Conservation (phyloP, 257 asterid genomes). For the Nemophila menziesii region DNA sequence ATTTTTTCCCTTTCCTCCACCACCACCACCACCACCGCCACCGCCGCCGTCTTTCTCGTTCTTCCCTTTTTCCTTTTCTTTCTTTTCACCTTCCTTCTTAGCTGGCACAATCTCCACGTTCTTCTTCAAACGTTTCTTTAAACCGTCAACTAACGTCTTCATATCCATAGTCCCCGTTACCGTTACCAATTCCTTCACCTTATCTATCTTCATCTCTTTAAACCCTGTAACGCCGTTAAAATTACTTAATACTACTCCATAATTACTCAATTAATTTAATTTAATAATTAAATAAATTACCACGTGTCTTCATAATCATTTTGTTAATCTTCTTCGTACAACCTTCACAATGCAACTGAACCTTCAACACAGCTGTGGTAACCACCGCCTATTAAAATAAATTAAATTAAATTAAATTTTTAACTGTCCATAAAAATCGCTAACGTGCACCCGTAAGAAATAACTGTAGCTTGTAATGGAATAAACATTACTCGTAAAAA, state of each 20-base stretch:
- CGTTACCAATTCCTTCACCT: slow-evolving; percentile 48
- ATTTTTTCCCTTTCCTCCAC: slow-evolving; percentile 3
- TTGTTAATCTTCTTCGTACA: slow-evolving; percentile 54
- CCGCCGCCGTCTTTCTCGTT: slow-evolving; percentile 19
- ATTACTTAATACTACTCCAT: not conserved
- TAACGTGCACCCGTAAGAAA: slow-evolving; percentile 19
- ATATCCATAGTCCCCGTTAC: slow-evolving; percentile 79
- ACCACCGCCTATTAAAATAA: slow-evolving; percentile 30
- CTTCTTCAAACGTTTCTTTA: slow-evolving; percentile 52
- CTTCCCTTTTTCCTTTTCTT: slow-evolving; percentile 20
- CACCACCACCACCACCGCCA: slow-evolving; percentile 1
- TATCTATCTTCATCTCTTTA: slow-evolving; percentile 47
- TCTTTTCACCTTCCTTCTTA: slow-evolving; percentile 50
- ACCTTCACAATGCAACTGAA: slow-evolving; percentile 66
- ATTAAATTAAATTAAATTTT: not conserved
- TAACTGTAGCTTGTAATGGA: no score
- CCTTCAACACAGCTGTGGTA: slow-evolving; percentile 48
- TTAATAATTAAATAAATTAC: slow-evolving; percentile 14
- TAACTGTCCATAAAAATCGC: not conserved
- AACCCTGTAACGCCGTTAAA: slow-evolving; percentile 27
- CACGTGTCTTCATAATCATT: slow-evolving; percentile 42
- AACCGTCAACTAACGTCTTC: slow-evolving; percentile 42
- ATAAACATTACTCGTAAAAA: no score
- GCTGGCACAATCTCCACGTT: slow-evolving; percentile 51
- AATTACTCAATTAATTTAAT: not conserved